Percentiles rank a stretch among this genome's conserved stretches.
These are phyloP conservation scores for Dentipellis sp. DNA, from an alignment of 768 basidiomycete species.

Conservation along the genomic window DNA sequence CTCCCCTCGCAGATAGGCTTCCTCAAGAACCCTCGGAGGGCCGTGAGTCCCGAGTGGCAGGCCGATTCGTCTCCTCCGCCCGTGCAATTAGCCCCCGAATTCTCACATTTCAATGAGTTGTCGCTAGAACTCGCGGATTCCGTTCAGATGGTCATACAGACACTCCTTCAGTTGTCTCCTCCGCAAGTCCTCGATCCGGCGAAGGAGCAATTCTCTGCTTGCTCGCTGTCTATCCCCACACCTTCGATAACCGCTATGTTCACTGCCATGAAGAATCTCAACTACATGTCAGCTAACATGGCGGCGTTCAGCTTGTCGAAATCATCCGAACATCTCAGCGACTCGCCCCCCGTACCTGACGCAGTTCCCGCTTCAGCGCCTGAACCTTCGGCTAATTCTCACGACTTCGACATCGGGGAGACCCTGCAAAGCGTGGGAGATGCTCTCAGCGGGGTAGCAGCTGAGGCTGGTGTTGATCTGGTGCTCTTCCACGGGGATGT, in stretches of 20 bases:
- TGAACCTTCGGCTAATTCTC: conserved; percentile 4
- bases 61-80: conserved; percentile 16
- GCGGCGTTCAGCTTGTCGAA: conserved; percentile 30
- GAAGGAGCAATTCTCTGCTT: conserved; percentile 89
- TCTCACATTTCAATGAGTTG: conserved; percentile 49
- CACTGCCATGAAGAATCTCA: conserved; percentile 88
- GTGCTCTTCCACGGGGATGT: conserved; percentile 88
- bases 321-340: conserved; percentile 5
- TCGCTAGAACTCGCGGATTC: conserved; percentile 87
- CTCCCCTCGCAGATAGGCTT: conserved; percentile 70
- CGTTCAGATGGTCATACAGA: conserved; percentile 85
- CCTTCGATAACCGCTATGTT: conserved; percentile 84
- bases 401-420: conserved; percentile 88
- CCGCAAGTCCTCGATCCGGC: conserved; percentile 86
- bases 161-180: conserved; percentile 83
- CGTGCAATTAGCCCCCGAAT: conserved; percentile 20
- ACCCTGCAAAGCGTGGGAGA: conserved; percentile 85
- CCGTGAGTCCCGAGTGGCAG: conserved; percentile 8
- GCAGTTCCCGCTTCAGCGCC: conserved; percentile 1
- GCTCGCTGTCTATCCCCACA: conserved; percentile 79
- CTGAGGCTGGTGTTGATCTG: conserved; percentile 79
- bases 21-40: conserved; percentile 58
- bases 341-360: conserved; percentile 1
- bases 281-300: conserved; percentile 89
- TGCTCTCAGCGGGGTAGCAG: conserved; percentile 74